A percentile compares a stretch with the other conserved stretches of the same genome.
Conservation (phyloP, 257 asterid species). For the Rehmannia glutinosa region DNA sequence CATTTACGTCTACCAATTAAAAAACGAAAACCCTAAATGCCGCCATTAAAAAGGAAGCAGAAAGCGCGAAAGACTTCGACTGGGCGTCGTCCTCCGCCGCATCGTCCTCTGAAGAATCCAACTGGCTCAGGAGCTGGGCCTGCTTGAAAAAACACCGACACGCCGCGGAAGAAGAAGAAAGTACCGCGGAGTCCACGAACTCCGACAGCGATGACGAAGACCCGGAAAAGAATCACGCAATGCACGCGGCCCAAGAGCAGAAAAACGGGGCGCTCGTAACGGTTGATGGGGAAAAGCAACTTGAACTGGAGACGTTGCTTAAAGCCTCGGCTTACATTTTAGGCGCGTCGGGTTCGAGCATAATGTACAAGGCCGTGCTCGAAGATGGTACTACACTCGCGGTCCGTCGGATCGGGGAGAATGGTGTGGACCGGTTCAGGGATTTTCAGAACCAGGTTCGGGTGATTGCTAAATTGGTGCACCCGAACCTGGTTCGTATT, state of each 20-base stretch:
- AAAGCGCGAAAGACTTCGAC: conserved; percentile 53
- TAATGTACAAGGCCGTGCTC: conserved; percentile 92
- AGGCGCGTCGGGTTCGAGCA: conserved; percentile 91
- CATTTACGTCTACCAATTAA: conserved; percentile 41
- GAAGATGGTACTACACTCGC: conserved; percentile 83
- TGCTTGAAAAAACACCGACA: conserved; percentile 51
- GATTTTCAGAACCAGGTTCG: conserved; percentile 90
- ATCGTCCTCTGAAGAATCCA: conserved; percentile 51
- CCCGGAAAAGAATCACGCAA: conserved; percentile 7
- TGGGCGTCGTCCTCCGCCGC: conserved; percentile 87
- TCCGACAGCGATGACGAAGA: conserved; percentile 30
- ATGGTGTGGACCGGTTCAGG: conserved; percentile 73
- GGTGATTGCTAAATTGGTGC: conserved; percentile 65
- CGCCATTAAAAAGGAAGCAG: conserved; percentile 38
- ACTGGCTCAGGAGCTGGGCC: conserved; percentile 75
- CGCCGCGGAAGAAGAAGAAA: conserved; percentile 26
- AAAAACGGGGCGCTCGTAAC: conserved; percentile 77
- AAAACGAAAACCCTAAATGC: conserved; percentile 37
- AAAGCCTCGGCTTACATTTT: conserved; percentile 90
- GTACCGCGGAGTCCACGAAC: conserved; percentile 40
- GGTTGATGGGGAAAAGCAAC: conserved; percentile 75
- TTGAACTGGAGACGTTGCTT: conserved; percentile 76
- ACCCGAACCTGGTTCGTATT: conserved; percentile 76
- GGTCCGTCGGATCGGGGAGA: conserved; percentile 85
- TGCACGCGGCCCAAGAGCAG: conserved; percentile 26